Evolutionary conservation across 2,329 filamentous ascomycete species (phyloP).

Genomic region (Ophiostoma ulmi): DNA sequence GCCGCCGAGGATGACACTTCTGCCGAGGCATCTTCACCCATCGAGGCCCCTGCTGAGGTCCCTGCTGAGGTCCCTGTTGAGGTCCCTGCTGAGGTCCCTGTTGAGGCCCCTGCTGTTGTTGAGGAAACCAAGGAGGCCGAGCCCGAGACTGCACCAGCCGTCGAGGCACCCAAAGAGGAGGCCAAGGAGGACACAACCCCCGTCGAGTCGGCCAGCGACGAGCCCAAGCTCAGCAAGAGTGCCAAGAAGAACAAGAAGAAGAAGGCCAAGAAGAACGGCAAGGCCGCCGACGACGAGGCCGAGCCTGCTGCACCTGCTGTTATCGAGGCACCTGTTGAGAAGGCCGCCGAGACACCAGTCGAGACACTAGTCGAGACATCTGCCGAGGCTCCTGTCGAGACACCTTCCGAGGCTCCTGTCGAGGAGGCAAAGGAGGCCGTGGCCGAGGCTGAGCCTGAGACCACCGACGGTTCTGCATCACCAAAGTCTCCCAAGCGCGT

Average conservation of each 20-base stretch:
- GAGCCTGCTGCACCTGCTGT: not conserved
- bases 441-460: slow-evolving; percentile 2
- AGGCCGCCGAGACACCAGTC: not conserved
- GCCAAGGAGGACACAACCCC: slow-evolving; percentile 12
- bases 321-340: slow-evolving; percentile 12
- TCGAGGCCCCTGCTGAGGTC: not conserved
- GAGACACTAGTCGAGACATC: not conserved
- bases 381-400: slow-evolving; percentile 6
- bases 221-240: slow-evolving; percentile 26
- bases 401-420: not conserved
- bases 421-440: slow-evolving; percentile 15
- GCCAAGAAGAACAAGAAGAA: slow-evolving; percentile 25
- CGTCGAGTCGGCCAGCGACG: slow-evolving; percentile 15
- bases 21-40: not conserved
- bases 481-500: not conserved
- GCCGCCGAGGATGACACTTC: not conserved
- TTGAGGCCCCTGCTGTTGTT: too few species aligned
- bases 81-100: not conserved
- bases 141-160: too few species aligned
- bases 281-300: not conserved
- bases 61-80: not conserved
- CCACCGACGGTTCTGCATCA: not conserved
- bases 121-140: not conserved
- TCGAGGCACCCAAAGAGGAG: not conserved
- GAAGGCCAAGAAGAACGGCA: slow-evolving; percentile 21